Conservation (phyloP, 1,284 basidiomycete species). For the Trametes pubescens region DNA sequence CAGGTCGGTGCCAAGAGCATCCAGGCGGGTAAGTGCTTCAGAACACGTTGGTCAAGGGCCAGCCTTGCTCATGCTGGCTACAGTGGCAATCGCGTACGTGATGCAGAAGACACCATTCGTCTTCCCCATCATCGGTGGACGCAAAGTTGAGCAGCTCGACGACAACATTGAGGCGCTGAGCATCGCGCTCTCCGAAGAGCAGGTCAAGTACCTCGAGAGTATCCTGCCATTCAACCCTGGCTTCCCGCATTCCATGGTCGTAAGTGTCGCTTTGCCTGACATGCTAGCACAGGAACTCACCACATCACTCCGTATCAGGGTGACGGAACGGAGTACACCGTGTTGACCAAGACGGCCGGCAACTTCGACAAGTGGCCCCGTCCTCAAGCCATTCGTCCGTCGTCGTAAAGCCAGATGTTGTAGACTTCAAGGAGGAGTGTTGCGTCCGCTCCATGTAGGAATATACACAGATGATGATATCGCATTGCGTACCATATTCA, state of each 20-base stretch:
- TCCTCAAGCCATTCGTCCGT: slow-evolving; percentile 27
- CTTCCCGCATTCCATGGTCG: slow-evolving; percentile 51
- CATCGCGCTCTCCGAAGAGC: slow-evolving; percentile 50
- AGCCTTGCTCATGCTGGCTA: slow-evolving; percentile 29
- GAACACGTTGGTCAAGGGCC: no score
- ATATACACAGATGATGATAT: neutral
- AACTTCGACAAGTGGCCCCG: slow-evolving; percentile 30
- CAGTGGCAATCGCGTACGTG: slow-evolving; percentile 57
- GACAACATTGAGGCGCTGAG: slow-evolving; percentile 57
- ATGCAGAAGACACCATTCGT: slow-evolving; percentile 58
- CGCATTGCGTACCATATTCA: neutral
- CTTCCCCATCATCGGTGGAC: slow-evolving; percentile 54
- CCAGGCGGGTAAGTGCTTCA: slow-evolving; percentile 29
- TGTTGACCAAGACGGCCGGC: slow-evolving; percentile 17
- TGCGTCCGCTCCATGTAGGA: neutral
- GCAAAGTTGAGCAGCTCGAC: slow-evolving; percentile 58
- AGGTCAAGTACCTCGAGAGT: slow-evolving; percentile 53
- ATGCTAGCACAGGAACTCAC: neutral
- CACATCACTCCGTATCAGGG: slow-evolving; percentile 15
- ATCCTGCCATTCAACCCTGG: slow-evolving; percentile 52
- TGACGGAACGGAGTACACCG: slow-evolving; percentile 23
- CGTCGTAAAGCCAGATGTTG: neutral
- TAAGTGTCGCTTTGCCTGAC: slow-evolving; percentile 38
- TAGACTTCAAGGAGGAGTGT: neutral
- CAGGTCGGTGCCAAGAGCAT: slow-evolving; percentile 48